Conservation (phyloP, 164 flowering plant species). For the Tinospora cordifolia region DNA sequence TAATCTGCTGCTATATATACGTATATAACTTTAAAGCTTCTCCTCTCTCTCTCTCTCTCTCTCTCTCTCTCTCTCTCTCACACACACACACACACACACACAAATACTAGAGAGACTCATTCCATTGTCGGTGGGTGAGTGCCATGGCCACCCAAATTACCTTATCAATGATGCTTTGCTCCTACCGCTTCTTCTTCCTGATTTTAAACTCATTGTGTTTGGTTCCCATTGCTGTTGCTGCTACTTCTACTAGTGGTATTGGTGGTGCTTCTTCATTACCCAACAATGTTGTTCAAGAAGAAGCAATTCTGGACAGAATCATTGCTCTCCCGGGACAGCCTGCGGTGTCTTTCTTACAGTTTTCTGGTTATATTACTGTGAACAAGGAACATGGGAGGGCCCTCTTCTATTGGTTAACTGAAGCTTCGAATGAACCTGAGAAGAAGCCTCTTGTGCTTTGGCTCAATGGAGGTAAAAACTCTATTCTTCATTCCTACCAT, state of each 20-base stretch:
- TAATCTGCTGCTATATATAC: background rate
- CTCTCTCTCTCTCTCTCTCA: too few species aligned
- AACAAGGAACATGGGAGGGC: slow-evolving; percentile 58
- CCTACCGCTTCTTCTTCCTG: too few species aligned
- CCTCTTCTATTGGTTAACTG: slow-evolving; percentile 78
- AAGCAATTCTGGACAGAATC: slow-evolving; percentile 46
- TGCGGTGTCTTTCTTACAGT: slow-evolving; percentile 51
- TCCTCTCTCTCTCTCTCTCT: background rate
- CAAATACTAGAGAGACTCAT: too few species aligned
- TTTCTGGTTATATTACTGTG: slow-evolving; percentile 73
- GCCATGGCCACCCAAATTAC: too few species aligned
- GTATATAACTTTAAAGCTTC: background rate
- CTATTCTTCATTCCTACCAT: background rate
- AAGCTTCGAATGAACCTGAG: slow-evolving; percentile 32
- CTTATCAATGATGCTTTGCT: too few species aligned
- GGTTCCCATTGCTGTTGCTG: background rate
- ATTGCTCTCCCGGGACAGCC: slow-evolving; percentile 71
- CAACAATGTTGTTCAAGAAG: slow-evolving; percentile 12
- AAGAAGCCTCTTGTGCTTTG: slow-evolving; percentile 77
- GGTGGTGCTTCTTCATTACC: slow-evolving; percentile 3
- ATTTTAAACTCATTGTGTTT: too few species aligned
- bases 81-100: too few species aligned
- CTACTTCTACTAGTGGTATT: background rate
- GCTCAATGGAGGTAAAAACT: slow-evolving; percentile 84
- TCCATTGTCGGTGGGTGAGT: too few species aligned